These are phyloP conservation scores for Salpingoeca rosetta DNA, from an alignment of 78 protist species.

Conservation along the genomic window DNA sequence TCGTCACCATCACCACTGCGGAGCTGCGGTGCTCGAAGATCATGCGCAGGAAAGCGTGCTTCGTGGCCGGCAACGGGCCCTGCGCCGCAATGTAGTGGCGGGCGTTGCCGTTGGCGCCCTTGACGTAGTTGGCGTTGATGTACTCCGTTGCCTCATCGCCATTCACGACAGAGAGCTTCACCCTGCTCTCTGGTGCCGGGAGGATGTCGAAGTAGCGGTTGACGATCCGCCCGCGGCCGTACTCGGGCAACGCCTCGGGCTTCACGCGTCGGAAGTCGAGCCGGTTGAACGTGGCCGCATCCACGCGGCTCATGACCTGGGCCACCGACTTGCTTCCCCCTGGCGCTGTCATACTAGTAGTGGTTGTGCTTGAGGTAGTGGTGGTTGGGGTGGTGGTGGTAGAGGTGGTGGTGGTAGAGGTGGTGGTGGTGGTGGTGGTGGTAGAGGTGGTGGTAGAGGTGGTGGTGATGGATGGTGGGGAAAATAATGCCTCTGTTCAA, in stretches of 20 bases:
- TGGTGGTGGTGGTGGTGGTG: no score
- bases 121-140: background rate
- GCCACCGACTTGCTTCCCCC: no score
- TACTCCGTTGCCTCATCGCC: background rate
- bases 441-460: no score
- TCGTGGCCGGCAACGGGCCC: background rate
- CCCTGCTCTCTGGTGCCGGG: background rate
- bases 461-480: no score
- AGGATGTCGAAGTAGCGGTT: background rate
- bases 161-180: background rate
- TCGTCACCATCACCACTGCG: background rate
- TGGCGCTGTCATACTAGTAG: no score
- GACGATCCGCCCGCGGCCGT: background rate
- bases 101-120: background rate
- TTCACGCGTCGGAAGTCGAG: background rate
- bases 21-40: background rate
- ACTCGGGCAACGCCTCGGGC: background rate
- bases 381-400: no score
- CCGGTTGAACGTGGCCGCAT: background rate
- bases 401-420: no score
- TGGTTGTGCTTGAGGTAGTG: no score
- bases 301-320: background rate
- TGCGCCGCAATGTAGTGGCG: background rate
- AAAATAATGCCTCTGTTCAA: no score
- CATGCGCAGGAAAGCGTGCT: background rate